Percentiles rank a stretch among this genome's conserved stretches.
These are phyloP conservation scores for Fusarium pseudoanthophilum DNA, from an alignment of 2,329 filamentous ascomycete genomes.

Conservation along the genomic window DNA sequence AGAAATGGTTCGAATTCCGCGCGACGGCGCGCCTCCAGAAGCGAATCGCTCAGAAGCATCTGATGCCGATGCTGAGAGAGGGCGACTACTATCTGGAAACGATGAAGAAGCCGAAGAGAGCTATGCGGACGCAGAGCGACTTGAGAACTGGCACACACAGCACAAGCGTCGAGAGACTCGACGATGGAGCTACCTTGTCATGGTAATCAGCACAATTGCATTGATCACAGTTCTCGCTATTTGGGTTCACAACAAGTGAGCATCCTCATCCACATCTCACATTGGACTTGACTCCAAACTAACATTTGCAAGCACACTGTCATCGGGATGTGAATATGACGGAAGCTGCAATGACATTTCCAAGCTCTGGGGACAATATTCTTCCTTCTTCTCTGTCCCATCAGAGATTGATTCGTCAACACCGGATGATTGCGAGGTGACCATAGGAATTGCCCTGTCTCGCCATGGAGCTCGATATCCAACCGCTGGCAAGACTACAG, in stretches of 20 bases:
- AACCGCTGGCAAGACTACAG: conserved; percentile 71
- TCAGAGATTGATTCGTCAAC: conserved; percentile 70
- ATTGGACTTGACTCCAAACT: neutral
- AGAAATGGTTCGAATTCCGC: conserved; percentile 28
- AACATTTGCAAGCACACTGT: conserved; percentile 12
- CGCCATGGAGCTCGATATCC: conserved; percentile 88
- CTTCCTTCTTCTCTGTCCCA: conserved; percentile 81
- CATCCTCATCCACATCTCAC: neutral
- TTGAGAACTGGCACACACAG: conserved; percentile 33
- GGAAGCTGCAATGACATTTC: conserved; percentile 65
- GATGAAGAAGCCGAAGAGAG: conserved; percentile 20
- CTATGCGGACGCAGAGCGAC: conserved; percentile 26
- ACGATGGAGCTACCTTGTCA: conserved; percentile 37
- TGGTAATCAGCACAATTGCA: conserved; percentile 31
- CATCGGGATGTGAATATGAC: conserved; percentile 41
- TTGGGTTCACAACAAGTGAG: conserved; percentile 39
- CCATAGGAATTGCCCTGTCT: conserved; percentile 83
- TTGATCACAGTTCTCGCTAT: conserved; percentile 30
- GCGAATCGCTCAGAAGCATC: conserved; percentile 18
- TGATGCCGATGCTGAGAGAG: conserved; percentile 25
- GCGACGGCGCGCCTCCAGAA: conserved; percentile 26
- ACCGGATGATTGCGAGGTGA: conserved; percentile 76
- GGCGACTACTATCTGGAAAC: conserved; percentile 22
- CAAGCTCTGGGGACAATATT: conserved; percentile 86
- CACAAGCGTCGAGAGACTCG: conserved; percentile 35